Evolutionary conservation across 2,329 filamentous ascomycete genomes (phyloP), one percentile per base, ranked within the genome.

Genomic region (Escovopsis sp.): DNA sequence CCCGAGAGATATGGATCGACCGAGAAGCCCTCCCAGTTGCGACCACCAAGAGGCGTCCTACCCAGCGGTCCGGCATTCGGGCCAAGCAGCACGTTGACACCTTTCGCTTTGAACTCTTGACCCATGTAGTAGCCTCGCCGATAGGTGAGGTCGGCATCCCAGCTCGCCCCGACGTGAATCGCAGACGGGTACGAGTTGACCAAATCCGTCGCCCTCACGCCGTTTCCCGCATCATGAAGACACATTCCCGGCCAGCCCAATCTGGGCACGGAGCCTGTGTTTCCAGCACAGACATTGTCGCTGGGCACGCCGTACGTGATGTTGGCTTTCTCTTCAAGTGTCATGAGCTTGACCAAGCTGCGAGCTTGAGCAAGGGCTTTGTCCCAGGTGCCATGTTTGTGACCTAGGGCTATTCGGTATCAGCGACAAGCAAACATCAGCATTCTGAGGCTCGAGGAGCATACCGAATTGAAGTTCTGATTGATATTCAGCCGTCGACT

Each of bases 1-100:
- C 82, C 84, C 2, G 79, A 76, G 6, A 86, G 63, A 12, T 75
- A 74, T 0, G 80, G 79, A 46, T 86, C 80, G 4, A 71, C 58
- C 1, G 76, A 78, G 48, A 85, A 85, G 0, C 72, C 74, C 51
- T 86, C 80, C 80, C 80, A 86, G 42, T 75, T 82, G 21, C 81
- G 67, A 1, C 80, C 81, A 4, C 76, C 80, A 10, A 73, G 62
- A 0, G 79, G 78, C 35, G 79, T 79, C 14, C 79, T 65, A 2
- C 81, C 81, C 1, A 86, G 49, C 1, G 83, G 71, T 0, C 80
- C 81, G 31, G 83, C 77, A 8, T 69, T 68, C 0, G 81, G 81
- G 0, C 80, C 80, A 9, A 87, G 65, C 30, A 75, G 70, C 23
- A 84, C 65, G 47, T 85, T 80, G 31, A 77, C 66, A 51, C 68